phyloP scores from a whole-genome alignment of 768 basidiomycete genomes.

The Cytidiella melzeri region DNA sequence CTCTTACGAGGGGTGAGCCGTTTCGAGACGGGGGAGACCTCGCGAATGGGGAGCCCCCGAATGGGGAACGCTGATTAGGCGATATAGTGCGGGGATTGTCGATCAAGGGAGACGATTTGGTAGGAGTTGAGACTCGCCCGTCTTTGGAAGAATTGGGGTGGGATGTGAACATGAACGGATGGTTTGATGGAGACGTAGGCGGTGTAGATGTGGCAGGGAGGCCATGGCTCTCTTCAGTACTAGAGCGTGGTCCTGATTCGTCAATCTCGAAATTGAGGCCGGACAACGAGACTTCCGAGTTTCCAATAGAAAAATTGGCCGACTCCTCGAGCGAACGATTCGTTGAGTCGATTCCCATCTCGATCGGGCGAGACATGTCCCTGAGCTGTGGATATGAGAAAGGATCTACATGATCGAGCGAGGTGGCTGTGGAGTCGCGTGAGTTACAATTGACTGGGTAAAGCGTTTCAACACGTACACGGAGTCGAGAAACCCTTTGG shows the following conservation, averaged over 20 bases:
- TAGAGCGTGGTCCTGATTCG: conserved; percentile 9
- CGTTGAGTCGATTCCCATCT: conserved; percentile 19
- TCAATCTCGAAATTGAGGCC: conserved; percentile 29
- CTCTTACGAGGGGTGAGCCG: conserved; percentile 11
- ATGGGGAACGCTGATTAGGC: conserved; percentile 8
- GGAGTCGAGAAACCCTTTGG: not conserved
- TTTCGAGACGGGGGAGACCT: conserved; percentile 7
- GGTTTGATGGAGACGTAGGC: conserved; percentile 7
- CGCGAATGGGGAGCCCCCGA: conserved; percentile 12
- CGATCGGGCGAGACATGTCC: conserved; percentile 26
- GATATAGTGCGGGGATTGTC: conserved; percentile 1
- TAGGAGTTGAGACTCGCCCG: conserved; percentile 1
- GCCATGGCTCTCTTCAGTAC: not conserved
- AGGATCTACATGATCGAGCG: conserved; percentile 20
- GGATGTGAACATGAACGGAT: conserved; percentile 1
- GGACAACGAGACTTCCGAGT: conserved; percentile 31
- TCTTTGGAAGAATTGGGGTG: conserved; percentile 8
- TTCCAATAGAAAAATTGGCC: conserved; percentile 24
- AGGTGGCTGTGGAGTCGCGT: not conserved
- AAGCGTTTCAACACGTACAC: not conserved
- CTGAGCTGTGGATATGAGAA: conserved; percentile 17
- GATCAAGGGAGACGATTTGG: conserved; percentile 5
- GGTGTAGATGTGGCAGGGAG: conserved; percentile 6
- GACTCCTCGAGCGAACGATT: conserved; percentile 9
- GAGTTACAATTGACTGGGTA: not conserved